Conservation (phyloP, 345 rosid species). For the Salix udensis region DNA sequence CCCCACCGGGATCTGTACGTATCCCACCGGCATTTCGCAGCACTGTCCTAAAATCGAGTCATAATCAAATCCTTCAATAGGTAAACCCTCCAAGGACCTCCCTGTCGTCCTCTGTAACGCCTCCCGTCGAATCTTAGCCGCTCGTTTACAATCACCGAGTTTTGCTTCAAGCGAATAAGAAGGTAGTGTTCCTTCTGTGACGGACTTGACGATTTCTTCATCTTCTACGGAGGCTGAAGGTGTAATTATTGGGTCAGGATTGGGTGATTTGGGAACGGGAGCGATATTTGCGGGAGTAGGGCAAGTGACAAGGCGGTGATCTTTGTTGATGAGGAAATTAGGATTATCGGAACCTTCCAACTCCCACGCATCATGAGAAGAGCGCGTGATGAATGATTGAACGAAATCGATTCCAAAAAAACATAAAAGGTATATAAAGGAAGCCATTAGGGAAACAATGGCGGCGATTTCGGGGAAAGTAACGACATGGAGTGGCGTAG, state of each 20-base stretch:
- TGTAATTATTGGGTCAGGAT: slow-evolving; percentile 31
- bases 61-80: slow-evolving; percentile 79
- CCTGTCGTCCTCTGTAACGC: slow-evolving; percentile 75
- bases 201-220: slow-evolving; percentile 59
- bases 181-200: slow-evolving; percentile 51
- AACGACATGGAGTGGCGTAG: slow-evolving; percentile 80
- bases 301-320: slow-evolving; percentile 51
- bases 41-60: slow-evolving; percentile 84
- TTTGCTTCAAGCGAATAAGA: slow-evolving; percentile 67
- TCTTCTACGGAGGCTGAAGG: slow-evolving; percentile 52
- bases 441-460: slow-evolving; percentile 65
- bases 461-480: slow-evolving; percentile 70
- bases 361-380: slow-evolving; percentile 62
- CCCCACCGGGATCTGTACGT: slow-evolving; percentile 90
- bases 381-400: slow-evolving; percentile 67
- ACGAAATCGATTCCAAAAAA: slow-evolving; percentile 89
- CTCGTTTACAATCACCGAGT: slow-evolving; percentile 77
- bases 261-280: slow-evolving; percentile 19
- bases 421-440: slow-evolving; percentile 74
- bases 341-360: slow-evolving; percentile 34
- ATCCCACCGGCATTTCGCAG: slow-evolving; percentile 97
- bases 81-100: slow-evolving; percentile 68
- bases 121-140: slow-evolving; percentile 66
- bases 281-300: slow-evolving; percentile 12
- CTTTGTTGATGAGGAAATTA: slow-evolving; percentile 27